Percentiles rank a stretch among this genome's conserved stretches.
phyloP scores from a whole-genome alignment of 2,329 filamentous ascomycete genomes.

The Aureobasidium uvarum region DNA sequence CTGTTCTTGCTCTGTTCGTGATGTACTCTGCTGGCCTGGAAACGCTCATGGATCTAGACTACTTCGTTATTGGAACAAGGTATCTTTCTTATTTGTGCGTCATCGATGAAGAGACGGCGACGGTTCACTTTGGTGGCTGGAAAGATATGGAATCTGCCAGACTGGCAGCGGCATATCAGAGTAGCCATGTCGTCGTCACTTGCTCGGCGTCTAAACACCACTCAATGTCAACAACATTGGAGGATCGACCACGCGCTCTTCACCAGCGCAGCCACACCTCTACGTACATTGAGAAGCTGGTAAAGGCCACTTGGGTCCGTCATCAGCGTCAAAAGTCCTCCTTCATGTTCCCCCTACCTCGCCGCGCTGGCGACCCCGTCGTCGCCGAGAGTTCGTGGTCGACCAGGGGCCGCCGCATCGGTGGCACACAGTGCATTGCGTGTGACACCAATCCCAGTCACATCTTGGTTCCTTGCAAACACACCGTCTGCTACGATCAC shows the following conservation, averaged over 20 bases:
- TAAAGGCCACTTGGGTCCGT: not conserved
- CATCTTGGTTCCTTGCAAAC: conserved; percentile 23
- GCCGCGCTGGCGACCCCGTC: not conserved
- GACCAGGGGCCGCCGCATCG: not conserved
- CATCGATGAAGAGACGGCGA: not conserved
- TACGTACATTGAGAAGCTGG: not conserved
- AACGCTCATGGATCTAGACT: not conserved
- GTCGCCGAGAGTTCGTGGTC: not conserved
- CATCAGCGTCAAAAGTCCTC: not conserved
- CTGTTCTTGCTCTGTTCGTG: not conserved
- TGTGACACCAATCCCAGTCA: conserved; percentile 15
- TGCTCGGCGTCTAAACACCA: not conserved
- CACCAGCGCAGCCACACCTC: not conserved
- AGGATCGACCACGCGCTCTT: not conserved
- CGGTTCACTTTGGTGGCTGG: not conserved
- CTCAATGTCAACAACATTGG: not conserved
- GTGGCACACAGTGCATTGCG: conserved; percentile 4
- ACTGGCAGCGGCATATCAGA: not conserved
- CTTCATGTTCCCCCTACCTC: conserved; percentile 3
- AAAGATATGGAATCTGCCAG: not conserved
- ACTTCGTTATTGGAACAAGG: not conserved
- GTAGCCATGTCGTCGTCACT: not conserved
- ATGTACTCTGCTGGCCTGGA: not conserved
- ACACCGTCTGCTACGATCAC: conserved; percentile 28
- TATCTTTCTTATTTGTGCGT: not conserved